phyloP scores from a whole-genome alignment of 345 rosid species.

The Ailanthus altissimus region DNA sequence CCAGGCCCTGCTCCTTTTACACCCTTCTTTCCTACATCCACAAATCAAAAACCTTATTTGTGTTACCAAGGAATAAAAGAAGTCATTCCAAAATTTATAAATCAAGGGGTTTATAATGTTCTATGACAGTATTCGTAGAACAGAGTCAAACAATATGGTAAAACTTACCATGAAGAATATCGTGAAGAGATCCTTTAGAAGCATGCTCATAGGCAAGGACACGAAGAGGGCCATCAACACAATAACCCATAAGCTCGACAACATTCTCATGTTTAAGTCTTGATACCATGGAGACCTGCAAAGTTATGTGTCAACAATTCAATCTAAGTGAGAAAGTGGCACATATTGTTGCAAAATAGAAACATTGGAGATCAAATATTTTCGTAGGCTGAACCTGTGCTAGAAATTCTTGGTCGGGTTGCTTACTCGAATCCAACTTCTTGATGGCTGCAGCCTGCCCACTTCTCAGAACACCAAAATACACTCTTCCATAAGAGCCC shows the following conservation, averaged over 20 bases:
- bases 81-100: neutral
- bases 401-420: conserved; percentile 83
- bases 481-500: conserved; percentile 92
- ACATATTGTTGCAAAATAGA: neutral
- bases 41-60: conserved; percentile 4
- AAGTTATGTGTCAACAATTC: conserved; percentile 1
- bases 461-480: conserved; percentile 64
- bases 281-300: conserved; percentile 91
- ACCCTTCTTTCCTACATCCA: conserved; percentile 70
- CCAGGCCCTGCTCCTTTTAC: conserved; percentile 86
- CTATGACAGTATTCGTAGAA: neutral
- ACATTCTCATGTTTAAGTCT: conserved; percentile 82
- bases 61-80: conserved; percentile 1
- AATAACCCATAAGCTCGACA: conserved; percentile 78
- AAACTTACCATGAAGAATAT: conserved; percentile 75
- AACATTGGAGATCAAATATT: conserved; percentile 25
- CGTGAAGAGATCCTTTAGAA: conserved; percentile 93
- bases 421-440: conserved; percentile 88
- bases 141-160: neutral
- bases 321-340: neutral
- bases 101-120: neutral
- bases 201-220: conserved; percentile 87
- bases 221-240: conserved; percentile 79
- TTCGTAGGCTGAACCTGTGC: conserved; percentile 60
- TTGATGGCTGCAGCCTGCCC: conserved; percentile 77